These are phyloP conservation scores for Hypoxylon sp. DNA, from an alignment of 2,329 filamentous ascomycete genomes.

Conservation along the genomic window DNA sequence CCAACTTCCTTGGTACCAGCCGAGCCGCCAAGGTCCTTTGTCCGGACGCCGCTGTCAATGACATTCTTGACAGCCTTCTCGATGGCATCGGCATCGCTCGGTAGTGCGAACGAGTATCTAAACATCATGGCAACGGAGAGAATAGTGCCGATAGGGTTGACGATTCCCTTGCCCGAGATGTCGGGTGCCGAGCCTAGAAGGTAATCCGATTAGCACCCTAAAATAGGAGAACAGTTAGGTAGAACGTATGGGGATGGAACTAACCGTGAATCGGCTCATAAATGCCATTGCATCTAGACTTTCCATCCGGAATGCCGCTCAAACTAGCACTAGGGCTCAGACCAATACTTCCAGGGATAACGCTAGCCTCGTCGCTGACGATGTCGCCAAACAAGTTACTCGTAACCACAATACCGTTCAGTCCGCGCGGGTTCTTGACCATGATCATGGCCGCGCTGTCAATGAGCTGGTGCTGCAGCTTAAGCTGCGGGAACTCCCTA, in stretches of 20 bases:
- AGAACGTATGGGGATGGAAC: conserved; percentile 40
- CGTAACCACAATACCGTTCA: conserved; percentile 93
- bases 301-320: conserved; percentile 87
- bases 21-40: conserved; percentile 86
- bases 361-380: conserved; percentile 93
- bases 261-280: conserved; percentile 97
- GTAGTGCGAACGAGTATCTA: conserved; percentile 88
- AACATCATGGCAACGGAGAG: conserved; percentile 96
- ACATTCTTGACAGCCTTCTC: conserved; percentile 85
- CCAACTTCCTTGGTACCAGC: conserved; percentile 81
- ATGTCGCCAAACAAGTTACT: conserved; percentile 98
- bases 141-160: conserved; percentile 93
- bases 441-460: conserved; percentile 98
- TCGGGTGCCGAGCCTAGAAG: conserved; percentile 84
- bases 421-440: conserved; percentile 89
- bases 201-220: not conserved
- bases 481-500: conserved; percentile 89
- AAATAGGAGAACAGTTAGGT: not conserved
- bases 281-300: conserved; percentile 89
- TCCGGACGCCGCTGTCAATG: conserved; percentile 83
- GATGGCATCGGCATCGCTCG: conserved; percentile 81
- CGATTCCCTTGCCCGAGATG: conserved; percentile 91
- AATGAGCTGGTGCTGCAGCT: conserved; percentile 90
- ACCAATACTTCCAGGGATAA: conserved; percentile 92
- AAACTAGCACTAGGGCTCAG: conserved; percentile 90